These are phyloP conservation scores for Lactarius vividus DNA, from an alignment of 768 basidiomycete genomes.

Conservation along the genomic window DNA sequence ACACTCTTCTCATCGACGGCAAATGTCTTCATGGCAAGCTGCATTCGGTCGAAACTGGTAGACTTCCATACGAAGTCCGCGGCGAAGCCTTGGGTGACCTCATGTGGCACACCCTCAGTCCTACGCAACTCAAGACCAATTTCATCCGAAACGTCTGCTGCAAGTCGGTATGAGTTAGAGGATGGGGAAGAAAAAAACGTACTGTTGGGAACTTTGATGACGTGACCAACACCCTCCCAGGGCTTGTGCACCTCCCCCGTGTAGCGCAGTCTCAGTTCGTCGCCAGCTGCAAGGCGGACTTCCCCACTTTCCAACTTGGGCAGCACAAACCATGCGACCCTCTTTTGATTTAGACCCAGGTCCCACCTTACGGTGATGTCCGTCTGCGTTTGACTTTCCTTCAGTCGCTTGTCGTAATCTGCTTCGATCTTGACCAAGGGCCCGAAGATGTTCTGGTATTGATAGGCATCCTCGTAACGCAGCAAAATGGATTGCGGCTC, in stretches of 20 bases:
- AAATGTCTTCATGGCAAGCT: slow-evolving; percentile 99
- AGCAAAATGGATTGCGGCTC: slow-evolving; percentile 90
- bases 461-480: slow-evolving; percentile 97
- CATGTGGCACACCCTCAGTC: slow-evolving; percentile 90
- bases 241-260: slow-evolving; percentile 84
- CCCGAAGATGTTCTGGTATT: slow-evolving; percentile 99
- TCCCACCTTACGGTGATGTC: slow-evolving; percentile 97
- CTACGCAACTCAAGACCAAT: slow-evolving; percentile 90
- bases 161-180: slow-evolving; percentile 20
- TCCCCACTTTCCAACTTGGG: slow-evolving; percentile 99
- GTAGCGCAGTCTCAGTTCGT: slow-evolving; percentile 89
- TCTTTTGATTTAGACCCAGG: slow-evolving; percentile 95
- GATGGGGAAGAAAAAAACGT: slow-evolving; percentile 34
- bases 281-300: slow-evolving; percentile 93
- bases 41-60: slow-evolving; percentile 99
- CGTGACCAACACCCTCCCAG: slow-evolving; percentile 98
- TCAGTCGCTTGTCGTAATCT: slow-evolving; percentile 96
- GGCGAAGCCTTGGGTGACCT: slow-evolving; percentile 91
- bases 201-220: slow-evolving; percentile 99
- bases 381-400: slow-evolving; percentile 98
- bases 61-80: slow-evolving; percentile 99
- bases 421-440: slow-evolving; percentile 99
- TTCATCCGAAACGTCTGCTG: slow-evolving; percentile 94
- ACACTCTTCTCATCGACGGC: slow-evolving; percentile 99
- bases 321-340: slow-evolving; percentile 96